Evolutionary conservation across 1,284 basidiomycete genomes (phyloP).

Genomic region (Pseudozyma pruni): DNA sequence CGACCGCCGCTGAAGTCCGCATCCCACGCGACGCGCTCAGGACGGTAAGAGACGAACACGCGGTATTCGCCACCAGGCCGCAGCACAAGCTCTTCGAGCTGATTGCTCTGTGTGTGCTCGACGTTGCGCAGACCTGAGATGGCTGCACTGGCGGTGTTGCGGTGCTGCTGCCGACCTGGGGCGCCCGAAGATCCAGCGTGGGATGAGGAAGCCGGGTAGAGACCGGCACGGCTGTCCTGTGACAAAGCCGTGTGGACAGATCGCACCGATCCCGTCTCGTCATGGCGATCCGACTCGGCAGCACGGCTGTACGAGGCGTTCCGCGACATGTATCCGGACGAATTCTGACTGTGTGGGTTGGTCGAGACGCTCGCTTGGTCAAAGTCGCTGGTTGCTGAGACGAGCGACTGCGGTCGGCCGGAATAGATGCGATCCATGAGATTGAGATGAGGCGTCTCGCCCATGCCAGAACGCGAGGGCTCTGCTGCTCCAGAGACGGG

Average conservation of each 20-base stretch:
- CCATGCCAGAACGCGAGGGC: slow-evolving; percentile 15
- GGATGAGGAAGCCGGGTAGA: slow-evolving; percentile 49
- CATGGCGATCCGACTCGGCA: slow-evolving; percentile 21
- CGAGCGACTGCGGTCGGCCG: slow-evolving; percentile 35
- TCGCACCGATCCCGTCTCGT: slow-evolving; percentile 38
- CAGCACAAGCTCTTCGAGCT: slow-evolving; percentile 71
- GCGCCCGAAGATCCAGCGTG: slow-evolving; percentile 42
- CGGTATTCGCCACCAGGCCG: slow-evolving; percentile 71
- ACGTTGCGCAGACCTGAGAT: slow-evolving; percentile 52
- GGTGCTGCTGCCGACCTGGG: slow-evolving; percentile 27
- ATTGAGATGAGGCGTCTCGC: slow-evolving; percentile 33
- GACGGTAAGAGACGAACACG: slow-evolving; percentile 70
- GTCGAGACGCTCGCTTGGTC: slow-evolving; percentile 46
- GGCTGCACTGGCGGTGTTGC: slow-evolving; percentile 19
- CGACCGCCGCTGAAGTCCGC: slow-evolving; percentile 66
- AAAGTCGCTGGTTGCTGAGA: slow-evolving; percentile 29
- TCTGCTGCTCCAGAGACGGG: slow-evolving; percentile 29
- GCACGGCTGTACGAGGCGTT: slow-evolving; percentile 30
- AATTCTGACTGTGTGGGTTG: slow-evolving; percentile 39
- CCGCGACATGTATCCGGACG: slow-evolving; percentile 38
- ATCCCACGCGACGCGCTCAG: slow-evolving; percentile 64
- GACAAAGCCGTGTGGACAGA: slow-evolving; percentile 55
- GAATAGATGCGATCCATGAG: slow-evolving; percentile 42
- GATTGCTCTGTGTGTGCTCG: slow-evolving; percentile 66
- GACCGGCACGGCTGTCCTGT: slow-evolving; percentile 52